These are phyloP conservation scores for Peronosclerospora sorghi DNA, from an alignment of 352 stramenopile species.

Conservation along the genomic window DNA sequence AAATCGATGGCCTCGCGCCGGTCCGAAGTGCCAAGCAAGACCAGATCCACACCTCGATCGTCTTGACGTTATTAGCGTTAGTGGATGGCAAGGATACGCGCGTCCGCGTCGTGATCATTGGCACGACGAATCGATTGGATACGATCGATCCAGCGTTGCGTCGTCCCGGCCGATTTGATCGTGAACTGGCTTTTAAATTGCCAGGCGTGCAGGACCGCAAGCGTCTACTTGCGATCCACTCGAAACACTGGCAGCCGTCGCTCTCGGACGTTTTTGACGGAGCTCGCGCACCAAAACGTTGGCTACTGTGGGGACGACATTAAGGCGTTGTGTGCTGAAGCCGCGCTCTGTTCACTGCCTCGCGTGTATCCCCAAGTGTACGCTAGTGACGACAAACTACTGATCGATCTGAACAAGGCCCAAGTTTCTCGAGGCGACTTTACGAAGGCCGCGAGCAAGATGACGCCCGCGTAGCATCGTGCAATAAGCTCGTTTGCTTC, in stretches of 20 bases:
- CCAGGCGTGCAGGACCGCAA: slow-evolving; percentile 71
- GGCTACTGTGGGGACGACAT: slow-evolving; percentile 88
- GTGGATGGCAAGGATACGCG: slow-evolving; percentile 87
- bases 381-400: slow-evolving; percentile 57
- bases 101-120: slow-evolving; percentile 94
- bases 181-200: slow-evolving; percentile 85
- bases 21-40: no score
- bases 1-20: slow-evolving; percentile 88
- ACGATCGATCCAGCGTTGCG: slow-evolving; percentile 92
- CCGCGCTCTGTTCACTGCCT: slow-evolving; percentile 77
- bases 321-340: slow-evolving; percentile 86
- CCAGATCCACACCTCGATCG: slow-evolving; percentile 90
- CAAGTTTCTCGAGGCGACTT: slow-evolving; percentile 67
- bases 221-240: slow-evolving; percentile 85
- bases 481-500: slow-evolving; percentile 59
- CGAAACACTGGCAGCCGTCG: slow-evolving; percentile 76
- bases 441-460: slow-evolving; percentile 59
- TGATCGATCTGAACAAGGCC: slow-evolving; percentile 56
- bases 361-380: slow-evolving; percentile 85
- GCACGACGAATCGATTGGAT: slow-evolving; percentile 95
- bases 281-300: slow-evolving; percentile 74
- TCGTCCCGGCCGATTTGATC: slow-evolving; percentile 88
- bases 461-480: slow-evolving; percentile 68
- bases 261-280: slow-evolving; percentile 49
- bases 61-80: slow-evolving; percentile 86